Evolutionary conservation across 2,329 filamentous ascomycete species (phyloP).

Genomic region (Cadophora malorum): DNA sequence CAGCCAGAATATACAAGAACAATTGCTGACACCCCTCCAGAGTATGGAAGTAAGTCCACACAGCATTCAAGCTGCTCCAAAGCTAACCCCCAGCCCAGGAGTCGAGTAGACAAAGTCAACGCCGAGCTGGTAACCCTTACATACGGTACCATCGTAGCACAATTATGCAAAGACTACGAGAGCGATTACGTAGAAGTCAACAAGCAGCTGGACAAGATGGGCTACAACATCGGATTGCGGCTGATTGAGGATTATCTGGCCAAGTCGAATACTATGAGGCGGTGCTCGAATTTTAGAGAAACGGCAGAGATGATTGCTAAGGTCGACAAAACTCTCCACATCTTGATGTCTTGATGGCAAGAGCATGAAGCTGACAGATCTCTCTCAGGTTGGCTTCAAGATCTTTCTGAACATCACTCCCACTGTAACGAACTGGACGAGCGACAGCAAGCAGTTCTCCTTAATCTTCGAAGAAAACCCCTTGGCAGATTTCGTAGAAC

Average conservation of each 20-base stretch:
- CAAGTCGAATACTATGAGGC: slow-evolving; percentile 87
- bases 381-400: slow-evolving; percentile 87
- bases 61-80: slow-evolving; percentile 20
- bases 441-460: slow-evolving; percentile 95
- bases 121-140: slow-evolving; percentile 96
- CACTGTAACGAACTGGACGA: slow-evolving; percentile 92
- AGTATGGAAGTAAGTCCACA: slow-evolving; percentile 47
- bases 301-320: slow-evolving; percentile 97
- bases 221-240: slow-evolving; percentile 95
- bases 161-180: slow-evolving; percentile 96
- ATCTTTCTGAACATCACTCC: slow-evolving; percentile 98
- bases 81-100: slow-evolving; percentile 61
- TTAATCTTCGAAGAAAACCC: slow-evolving; percentile 97
- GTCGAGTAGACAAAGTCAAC: slow-evolving; percentile 96
- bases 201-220: slow-evolving; percentile 98
- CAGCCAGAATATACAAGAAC: slow-evolving; percentile 1
- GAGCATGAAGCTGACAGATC: slow-evolving; percentile 10
- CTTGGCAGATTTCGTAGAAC: slow-evolving; percentile 93
- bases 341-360: not conserved
- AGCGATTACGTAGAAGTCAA: slow-evolving; percentile 95
- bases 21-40: slow-evolving; percentile 41
- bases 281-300: slow-evolving; percentile 91
- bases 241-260: slow-evolving; percentile 97
- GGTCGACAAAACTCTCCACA: slow-evolving; percentile 53
- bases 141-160: slow-evolving; percentile 96